phyloP scores from a whole-genome alignment of 805 yeast genomes.

The Sungouiella thailandica region DNA sequence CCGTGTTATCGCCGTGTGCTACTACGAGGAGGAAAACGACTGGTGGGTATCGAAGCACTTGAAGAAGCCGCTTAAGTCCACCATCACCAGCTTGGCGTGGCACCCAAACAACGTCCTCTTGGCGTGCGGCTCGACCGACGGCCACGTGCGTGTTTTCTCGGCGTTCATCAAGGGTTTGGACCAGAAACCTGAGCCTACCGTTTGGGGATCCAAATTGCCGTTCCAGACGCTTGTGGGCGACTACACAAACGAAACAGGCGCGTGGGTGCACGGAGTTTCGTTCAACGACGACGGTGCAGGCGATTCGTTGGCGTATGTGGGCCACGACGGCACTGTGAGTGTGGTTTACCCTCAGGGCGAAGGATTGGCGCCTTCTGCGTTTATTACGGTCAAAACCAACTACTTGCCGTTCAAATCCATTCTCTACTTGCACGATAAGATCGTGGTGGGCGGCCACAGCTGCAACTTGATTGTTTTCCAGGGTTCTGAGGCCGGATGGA shows the following conservation, averaged over 20 bases:
- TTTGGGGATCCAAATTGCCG: slow-evolving; percentile 95
- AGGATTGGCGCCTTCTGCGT: slow-evolving; percentile 55
- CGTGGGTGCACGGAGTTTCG: slow-evolving; percentile 89
- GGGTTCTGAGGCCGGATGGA: slow-evolving; percentile 64
- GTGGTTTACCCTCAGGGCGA: slow-evolving; percentile 76
- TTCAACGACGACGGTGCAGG: slow-evolving; percentile 67
- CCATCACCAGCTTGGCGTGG: slow-evolving; percentile 82
- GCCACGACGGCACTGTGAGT: slow-evolving; percentile 83
- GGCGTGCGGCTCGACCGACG: slow-evolving; percentile 91
- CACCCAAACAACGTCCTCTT: slow-evolving; percentile 87
- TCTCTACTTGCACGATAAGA: slow-evolving; percentile 59
- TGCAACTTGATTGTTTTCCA: slow-evolving; percentile 84
- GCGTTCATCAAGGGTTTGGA: slow-evolving; percentile 88
- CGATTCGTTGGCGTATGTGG: slow-evolving; percentile 70
- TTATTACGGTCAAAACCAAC: slow-evolving; percentile 55
- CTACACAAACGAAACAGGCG: slow-evolving; percentile 59
- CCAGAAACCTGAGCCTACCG: slow-evolving; percentile 68
- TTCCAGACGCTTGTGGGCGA: slow-evolving; percentile 90
- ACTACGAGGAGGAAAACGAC: slow-evolving; percentile 91
- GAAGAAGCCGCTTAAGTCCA: slow-evolving; percentile 89
- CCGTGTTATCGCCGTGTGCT: slow-evolving; percentile 89
- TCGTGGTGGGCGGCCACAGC: slow-evolving; percentile 88
- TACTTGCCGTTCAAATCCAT: slow-evolving; percentile 78
- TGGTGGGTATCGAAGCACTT: slow-evolving; percentile 99
- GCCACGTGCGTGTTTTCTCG: slow-evolving; percentile 84